Base-by-base conservation (phyloP, 2,329 filamentous ascomycete species). In the Drechslerella stenobrocha region DNA sequence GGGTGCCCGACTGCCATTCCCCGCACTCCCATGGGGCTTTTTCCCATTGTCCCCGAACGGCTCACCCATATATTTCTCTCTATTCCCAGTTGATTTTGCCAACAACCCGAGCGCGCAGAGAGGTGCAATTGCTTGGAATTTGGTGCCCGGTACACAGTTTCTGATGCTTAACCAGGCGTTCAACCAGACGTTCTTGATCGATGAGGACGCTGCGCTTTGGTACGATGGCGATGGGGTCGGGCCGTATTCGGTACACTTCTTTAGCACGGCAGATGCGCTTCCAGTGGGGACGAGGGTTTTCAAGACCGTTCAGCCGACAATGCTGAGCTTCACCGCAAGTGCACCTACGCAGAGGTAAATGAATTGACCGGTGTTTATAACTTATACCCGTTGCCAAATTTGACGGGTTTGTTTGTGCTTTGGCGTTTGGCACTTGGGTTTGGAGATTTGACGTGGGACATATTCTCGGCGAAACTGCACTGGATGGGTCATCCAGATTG, bases 271-370 rank as follows among this genome's bases (percentile, higher is more conserved):
- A 9, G 61, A 59, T 24, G 48, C 52, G 24, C 15, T 20, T 7
- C 7, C 6, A 2, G 5, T 9, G 20, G 13, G 2, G 6, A 35
- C 22, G 34, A 23, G 35, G 15, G 47, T 22, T 18, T 58, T 20
- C 13, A 34, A 40, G 30, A 48, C 45, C n/a, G 45, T 66, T 22
- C 47, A 50, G 24, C 48, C 32, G 24, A 48, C 52, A 15, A 48
- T 52, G 47, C 50, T 66, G 44, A 60, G 63, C 37, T 28, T 67
- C 23, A 56, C 55, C 9, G 18, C 50, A 8, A 32, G 52, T 8
- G 61, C 61, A 23, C 50, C 50, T 22, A 51, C 61, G 2, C 40
- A 48, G 2, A 34, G 18, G 5, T 57, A 40, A 32, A n/a, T n/a
- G n/a, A n/a, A n/a, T n/a, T n/a, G n/a, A n/a, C n/a, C n/a, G n/a